Evolutionary conservation across 23 red algal genomes (phyloP).

Genomic region (Chondrus crispus): DNA sequence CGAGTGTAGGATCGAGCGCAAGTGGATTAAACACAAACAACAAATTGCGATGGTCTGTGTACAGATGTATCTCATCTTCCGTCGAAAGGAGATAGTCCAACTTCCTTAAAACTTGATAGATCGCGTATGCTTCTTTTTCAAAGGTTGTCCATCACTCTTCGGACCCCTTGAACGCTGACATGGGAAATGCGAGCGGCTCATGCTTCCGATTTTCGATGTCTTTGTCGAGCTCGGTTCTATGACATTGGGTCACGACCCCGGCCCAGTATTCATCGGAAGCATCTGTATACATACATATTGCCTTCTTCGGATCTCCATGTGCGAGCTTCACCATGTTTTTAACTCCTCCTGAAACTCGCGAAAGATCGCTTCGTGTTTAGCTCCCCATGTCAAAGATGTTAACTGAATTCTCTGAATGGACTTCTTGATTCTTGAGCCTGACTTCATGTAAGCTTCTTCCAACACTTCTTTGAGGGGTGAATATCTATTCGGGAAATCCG

Average conservation of each 20-base stretch:
- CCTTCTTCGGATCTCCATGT: neutral
- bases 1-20: neutral
- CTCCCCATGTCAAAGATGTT: neutral
- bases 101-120: slow-evolving; percentile 7
- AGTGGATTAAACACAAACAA: slow-evolving; percentile 18
- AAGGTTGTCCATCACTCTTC: neutral
- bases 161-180: neutral
- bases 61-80: neutral
- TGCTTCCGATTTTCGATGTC: neutral
- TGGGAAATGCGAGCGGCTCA: slow-evolving; percentile 12
- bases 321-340: neutral
- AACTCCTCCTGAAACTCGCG: neutral
- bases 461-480: neutral
- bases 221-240: neutral
- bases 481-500: neutral
- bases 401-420: neutral
- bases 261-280: slow-evolving; percentile 10
- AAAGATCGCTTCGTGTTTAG: neutral
- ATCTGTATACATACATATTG: neutral
- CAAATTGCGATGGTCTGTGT: slow-evolving; percentile 15
- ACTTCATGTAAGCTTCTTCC: neutral
- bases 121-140: slow-evolving; percentile 42
- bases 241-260: neutral
- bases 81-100: neutral
- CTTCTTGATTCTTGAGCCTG: neutral